A percentile compares a stretch with the other conserved stretches of the same genome.
These are phyloP conservation scores for Pythium pyrilobum DNA, from an alignment of 352 stramenopile species.

Conservation along the genomic window DNA sequence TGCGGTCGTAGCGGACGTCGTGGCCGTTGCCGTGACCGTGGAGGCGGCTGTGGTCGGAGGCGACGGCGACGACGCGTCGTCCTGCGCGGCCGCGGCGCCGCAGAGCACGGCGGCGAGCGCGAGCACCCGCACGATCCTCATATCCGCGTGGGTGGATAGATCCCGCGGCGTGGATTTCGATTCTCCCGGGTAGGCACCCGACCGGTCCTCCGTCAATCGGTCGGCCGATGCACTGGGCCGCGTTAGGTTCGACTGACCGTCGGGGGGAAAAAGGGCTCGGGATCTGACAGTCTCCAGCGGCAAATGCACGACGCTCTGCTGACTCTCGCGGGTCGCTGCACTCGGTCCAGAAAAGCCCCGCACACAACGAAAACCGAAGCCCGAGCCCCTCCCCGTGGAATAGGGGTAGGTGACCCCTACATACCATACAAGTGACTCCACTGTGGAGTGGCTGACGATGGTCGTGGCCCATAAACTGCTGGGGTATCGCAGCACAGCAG, in stretches of 20 bases:
- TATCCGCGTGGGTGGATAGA: neutral
- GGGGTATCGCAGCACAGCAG: too few relatives aligned
- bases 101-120: slow-evolving; percentile 6
- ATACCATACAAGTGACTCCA: too few relatives aligned
- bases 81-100: neutral
- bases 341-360: slow-evolving; percentile 4
- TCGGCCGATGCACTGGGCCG: neutral
- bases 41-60: neutral
- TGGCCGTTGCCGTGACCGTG: neutral
- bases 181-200: neutral
- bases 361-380: neutral
- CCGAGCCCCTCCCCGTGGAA: too few relatives aligned
- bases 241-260: neutral
- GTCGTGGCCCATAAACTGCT: too few relatives aligned
- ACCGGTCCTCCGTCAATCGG: neutral
- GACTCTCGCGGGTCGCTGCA: slow-evolving; percentile 7
- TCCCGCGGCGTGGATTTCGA: too few relatives aligned
- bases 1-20: neutral
- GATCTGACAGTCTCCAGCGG: neutral
- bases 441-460: too few relatives aligned
- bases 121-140: slow-evolving; percentile 14
- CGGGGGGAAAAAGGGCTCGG: neutral
- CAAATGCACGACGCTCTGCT: neutral
- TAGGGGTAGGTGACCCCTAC: neutral
- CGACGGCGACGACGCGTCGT: neutral